Evolutionary conservation across 2,329 filamentous ascomycete genomes (phyloP).

Genomic region (Penicillium sp.): DNA sequence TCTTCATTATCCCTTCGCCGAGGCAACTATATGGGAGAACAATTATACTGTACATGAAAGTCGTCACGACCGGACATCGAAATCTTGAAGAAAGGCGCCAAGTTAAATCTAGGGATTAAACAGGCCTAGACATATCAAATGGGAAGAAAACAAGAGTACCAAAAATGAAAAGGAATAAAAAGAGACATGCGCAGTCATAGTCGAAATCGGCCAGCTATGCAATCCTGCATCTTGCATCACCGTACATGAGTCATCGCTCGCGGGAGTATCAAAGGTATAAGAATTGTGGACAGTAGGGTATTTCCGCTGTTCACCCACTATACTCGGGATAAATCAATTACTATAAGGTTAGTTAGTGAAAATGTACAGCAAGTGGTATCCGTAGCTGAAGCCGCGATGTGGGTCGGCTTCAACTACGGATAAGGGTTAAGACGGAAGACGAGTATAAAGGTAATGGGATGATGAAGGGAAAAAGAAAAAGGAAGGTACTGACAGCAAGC

Average conservation of each 20-base stretch:
- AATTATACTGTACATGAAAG: slow-evolving; percentile 26
- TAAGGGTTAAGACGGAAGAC: too few species aligned
- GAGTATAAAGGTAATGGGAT: not conserved
- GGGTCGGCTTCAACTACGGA: too few species aligned
- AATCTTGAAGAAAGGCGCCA: slow-evolving; percentile 4
- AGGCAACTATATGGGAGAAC: slow-evolving; percentile 19
- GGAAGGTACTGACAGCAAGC: slow-evolving; percentile 67
- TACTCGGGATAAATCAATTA: slow-evolving; percentile 20
- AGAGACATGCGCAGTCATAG: slow-evolving; percentile 7
- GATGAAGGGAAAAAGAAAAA: not conserved
- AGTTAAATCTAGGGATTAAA: slow-evolving; percentile 18
- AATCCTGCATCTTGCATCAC: slow-evolving; percentile 23
- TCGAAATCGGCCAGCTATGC: slow-evolving; percentile 16
- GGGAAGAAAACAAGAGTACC: slow-evolving; percentile 2
- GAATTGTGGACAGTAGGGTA: slow-evolving; percentile 1
- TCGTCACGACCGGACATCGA: slow-evolving; percentile 14
- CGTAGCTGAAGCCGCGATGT: too few species aligned
- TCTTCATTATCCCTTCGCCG: slow-evolving; percentile 22
- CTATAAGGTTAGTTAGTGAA: slow-evolving; percentile 22
- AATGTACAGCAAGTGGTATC: too few species aligned
- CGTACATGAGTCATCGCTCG: slow-evolving; percentile 14
- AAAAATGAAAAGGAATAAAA: slow-evolving; percentile 4
- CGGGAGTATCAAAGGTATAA: not conserved
- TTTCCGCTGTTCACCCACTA: slow-evolving; percentile 21
- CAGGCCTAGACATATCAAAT: slow-evolving; percentile 8